A percentile compares a stretch with the other conserved stretches of the same genome.
Evolutionary conservation across 2,329 filamentous ascomycete species (phyloP).

Genomic region (Akanthomyces uredinophilus): DNA sequence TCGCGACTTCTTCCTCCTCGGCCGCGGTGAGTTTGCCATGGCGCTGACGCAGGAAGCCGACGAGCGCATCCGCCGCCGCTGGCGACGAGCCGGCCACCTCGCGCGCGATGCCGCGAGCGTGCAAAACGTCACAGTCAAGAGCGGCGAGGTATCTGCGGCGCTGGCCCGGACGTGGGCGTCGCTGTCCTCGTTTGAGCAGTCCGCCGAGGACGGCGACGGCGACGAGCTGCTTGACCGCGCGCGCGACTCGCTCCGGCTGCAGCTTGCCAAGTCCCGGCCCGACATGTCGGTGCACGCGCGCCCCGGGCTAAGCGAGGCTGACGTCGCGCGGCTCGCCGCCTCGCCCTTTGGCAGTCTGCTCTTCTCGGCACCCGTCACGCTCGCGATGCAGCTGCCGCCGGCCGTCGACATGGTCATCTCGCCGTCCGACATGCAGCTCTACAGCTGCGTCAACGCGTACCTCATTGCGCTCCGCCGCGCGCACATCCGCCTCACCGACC

Average conservation of each 20-base stretch:
- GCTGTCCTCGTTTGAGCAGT: conserved; percentile 66
- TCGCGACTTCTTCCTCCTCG: conserved; percentile 81
- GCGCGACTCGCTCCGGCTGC: conserved; percentile 68
- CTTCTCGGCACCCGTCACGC: conserved; percentile 64
- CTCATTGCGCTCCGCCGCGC: conserved; percentile 79
- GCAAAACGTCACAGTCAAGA: conserved; percentile 62
- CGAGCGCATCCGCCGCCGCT: conserved; percentile 67
- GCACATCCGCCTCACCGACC: conserved; percentile 73
- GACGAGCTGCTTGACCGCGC: conserved; percentile 80
- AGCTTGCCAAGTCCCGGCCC: conserved; percentile 48
- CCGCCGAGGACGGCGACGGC: conserved; percentile 56
- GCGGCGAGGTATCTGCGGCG: conserved; percentile 76
- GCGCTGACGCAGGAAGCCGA: conserved; percentile 82
- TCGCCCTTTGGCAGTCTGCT: conserved; percentile 74
- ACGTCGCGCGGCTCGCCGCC: conserved; percentile 34
- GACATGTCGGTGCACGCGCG: conserved; percentile 33
- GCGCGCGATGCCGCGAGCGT: conserved; percentile 45
- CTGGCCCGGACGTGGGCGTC: conserved; percentile 74
- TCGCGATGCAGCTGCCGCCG: conserved; percentile 68
- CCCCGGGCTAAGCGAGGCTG: conserved; percentile 28
- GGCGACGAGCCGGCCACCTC: conserved; percentile 58
- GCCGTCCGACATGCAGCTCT: conserved; percentile 67
- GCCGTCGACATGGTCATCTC: conserved; percentile 86
- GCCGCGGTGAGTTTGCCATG: conserved; percentile 86
- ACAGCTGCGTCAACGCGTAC: conserved; percentile 83